Conservation (phyloP, 176 grass and related monocot genomes). For the Carex scoparia region DNA sequence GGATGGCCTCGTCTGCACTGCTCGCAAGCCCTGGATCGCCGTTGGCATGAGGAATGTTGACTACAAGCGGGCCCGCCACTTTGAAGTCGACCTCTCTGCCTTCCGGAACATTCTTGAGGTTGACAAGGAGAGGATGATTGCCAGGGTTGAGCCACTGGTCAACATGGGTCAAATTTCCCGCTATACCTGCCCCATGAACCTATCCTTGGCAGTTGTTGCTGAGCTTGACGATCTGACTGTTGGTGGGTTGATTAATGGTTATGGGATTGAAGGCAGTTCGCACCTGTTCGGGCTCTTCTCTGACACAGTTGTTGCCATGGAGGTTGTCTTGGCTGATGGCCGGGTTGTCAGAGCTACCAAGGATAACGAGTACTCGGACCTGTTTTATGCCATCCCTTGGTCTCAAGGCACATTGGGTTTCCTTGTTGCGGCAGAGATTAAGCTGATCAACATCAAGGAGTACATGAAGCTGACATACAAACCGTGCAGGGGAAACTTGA, state of each 20-base stretch:
- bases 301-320: constrained; percentile 72
- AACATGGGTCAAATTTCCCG: constrained; percentile 90
- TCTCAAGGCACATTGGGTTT: constrained; percentile 87
- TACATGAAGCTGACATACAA: constrained; percentile 84
- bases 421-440: constrained; percentile 86
- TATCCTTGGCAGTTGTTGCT: constrained; percentile 63
- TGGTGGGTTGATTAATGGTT: constrained; percentile 86
- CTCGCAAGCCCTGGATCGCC: constrained; percentile 83
- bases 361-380: constrained; percentile 83
- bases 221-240: constrained; percentile 96
- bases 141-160: constrained; percentile 77
- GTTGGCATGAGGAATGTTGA: constrained; percentile 96
- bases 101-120: constrained; percentile 88
- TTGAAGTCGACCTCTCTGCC: constrained; percentile 85
- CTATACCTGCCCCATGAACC: constrained; percentile 78
- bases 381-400: constrained; percentile 90
- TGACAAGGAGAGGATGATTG: constrained; percentile 73
- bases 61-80: constrained; percentile 85
- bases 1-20: constrained; percentile 92
- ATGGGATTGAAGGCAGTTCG: constrained; percentile 87
- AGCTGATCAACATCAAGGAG: constrained; percentile 78
- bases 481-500: constrained; percentile 51
- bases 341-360: constrained; percentile 77
- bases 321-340: constrained; percentile 80
- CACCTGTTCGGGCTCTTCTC: constrained; percentile 91